Percentiles rank a stretch among this genome's conserved stretches.
These are phyloP conservation scores for Draba incana DNA, from an alignment of 345 rosid species.

Conservation along the genomic window DNA sequence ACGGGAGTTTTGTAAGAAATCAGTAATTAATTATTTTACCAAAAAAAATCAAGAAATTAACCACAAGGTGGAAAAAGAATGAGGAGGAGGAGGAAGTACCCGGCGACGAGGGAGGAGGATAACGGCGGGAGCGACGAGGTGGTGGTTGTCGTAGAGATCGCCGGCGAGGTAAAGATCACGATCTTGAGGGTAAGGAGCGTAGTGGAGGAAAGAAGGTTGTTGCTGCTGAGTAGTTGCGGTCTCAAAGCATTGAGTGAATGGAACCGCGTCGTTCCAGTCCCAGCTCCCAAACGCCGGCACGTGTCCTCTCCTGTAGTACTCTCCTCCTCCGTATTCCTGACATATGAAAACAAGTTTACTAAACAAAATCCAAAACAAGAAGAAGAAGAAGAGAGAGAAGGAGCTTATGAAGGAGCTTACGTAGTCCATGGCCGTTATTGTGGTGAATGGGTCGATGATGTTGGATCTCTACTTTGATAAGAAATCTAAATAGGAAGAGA, in stretches of 20 bases:
- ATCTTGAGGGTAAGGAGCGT: slow-evolving; percentile 54
- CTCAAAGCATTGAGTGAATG: slow-evolving; percentile 93
- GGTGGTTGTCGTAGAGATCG: slow-evolving; percentile 76
- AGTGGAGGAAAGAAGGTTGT: slow-evolving; percentile 68
- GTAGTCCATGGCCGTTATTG: slow-evolving; percentile 34
- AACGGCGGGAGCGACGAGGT: slow-evolving; percentile 82
- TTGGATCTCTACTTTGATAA: slow-evolving; percentile 30
- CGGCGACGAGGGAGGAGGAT: slow-evolving; percentile 86
- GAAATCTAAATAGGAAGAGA: slow-evolving; percentile 26
- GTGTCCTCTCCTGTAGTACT: slow-evolving; percentile 59
- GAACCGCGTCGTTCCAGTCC: slow-evolving; percentile 88
- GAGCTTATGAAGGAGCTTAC: slow-evolving; percentile 37
- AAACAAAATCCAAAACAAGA: neutral
- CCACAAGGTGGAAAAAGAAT: too few relatives aligned
- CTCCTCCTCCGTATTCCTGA: slow-evolving; percentile 45
- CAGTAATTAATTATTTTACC: too few relatives aligned
- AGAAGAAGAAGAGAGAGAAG: neutral
- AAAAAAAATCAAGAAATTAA: too few relatives aligned
- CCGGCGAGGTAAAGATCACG: slow-evolving; percentile 92
- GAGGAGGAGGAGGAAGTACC: slow-evolving; percentile 42
- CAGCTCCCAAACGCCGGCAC: slow-evolving; percentile 98
- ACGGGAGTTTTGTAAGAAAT: too few relatives aligned
- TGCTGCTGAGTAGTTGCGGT: slow-evolving; percentile 72
- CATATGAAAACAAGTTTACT: neutral
- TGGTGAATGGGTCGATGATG: slow-evolving; percentile 21